Evolutionary conservation across 345 rosid genomes (phyloP).

Genomic region (Litchi chinensis): DNA sequence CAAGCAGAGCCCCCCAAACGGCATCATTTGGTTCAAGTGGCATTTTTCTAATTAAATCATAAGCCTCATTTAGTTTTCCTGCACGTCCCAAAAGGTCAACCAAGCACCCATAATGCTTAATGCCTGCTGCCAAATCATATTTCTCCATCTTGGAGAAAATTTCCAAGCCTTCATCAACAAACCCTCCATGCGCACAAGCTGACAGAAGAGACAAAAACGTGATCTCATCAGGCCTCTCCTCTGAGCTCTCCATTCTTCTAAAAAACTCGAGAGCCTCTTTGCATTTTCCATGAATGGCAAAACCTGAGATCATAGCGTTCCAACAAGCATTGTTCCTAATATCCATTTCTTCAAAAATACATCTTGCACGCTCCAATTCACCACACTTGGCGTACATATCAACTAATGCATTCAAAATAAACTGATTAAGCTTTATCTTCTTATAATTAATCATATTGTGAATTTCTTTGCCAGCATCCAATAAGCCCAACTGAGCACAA

Average conservation of each 20-base stretch:
- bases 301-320: slow-evolving; percentile 78
- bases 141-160: slow-evolving; percentile 61
- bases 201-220: slow-evolving; percentile 61
- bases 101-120: slow-evolving; percentile 74
- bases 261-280: slow-evolving; percentile 65
- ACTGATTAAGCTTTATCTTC: slow-evolving; percentile 52
- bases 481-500: slow-evolving; percentile 66
- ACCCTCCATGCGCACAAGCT: slow-evolving; percentile 79
- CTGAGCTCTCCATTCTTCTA: slow-evolving; percentile 50
- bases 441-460: slow-evolving; percentile 42
- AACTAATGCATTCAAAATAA: slow-evolving; percentile 58
- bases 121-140: slow-evolving; percentile 38
- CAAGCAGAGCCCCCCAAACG: slow-evolving; percentile 73
- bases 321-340: slow-evolving; percentile 57
- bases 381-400: slow-evolving; percentile 89
- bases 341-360: slow-evolving; percentile 53
- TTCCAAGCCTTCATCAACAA: slow-evolving; percentile 59
- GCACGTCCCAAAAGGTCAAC: slow-evolving; percentile 74
- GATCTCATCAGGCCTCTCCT: slow-evolving; percentile 54
- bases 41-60: slow-evolving; percentile 54
- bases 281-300: slow-evolving; percentile 57
- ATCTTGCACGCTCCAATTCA: slow-evolving; percentile 54
- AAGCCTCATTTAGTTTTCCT: slow-evolving; percentile 71
- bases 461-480: slow-evolving; percentile 63
- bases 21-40: slow-evolving; percentile 66